Base-by-base conservation (phyloP, 1,284 basidiomycete genomes). In the Malassezia restricta region DNA sequence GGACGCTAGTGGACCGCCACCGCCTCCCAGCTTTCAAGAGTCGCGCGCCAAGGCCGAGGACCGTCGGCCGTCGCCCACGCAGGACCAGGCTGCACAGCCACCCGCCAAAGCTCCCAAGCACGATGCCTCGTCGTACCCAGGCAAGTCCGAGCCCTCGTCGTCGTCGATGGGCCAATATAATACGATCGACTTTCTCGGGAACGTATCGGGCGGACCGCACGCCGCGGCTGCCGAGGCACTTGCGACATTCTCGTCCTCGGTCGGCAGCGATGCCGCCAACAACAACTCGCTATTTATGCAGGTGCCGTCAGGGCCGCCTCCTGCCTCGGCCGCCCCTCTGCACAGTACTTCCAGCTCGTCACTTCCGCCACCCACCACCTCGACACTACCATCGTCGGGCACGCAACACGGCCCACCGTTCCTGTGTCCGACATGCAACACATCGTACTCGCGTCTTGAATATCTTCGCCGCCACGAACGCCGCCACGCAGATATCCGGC, bases 401-500 rank as follows among this genome's bases (percentile, higher is more conserved):
- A 61, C 65, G 1, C 56, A 32, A 30, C 40, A 59, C 37, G 68
- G 68, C 0, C 68, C 68, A 8, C 68, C 68, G 9, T 71, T 68
- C 41, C 58, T 68, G 14, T 71, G 69, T 47, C 64, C 66, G 17
- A 67, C 67, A 6, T 72, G 69, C 60, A 57, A 64, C 42, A 70
- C 68, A 27, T 68, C 60, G 54, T 72, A 72, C 46, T 70, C 68
- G 20, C 56, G 69, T 32, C 61, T 72, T 20, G 69, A 72, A 56
- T 72, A 70, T 41, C 62, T 72, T 7, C 49, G 69, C 41, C 59
- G 69, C 44, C 69, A 72, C 48, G 69, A 72, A 46, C 54, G 69
- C 37, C 58, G 69, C 49, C 69, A 71, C 38, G 65, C 66, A 33
- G 68, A 71, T 44, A 70, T 70, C 31, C 63, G 68, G 9, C 68